Evolutionary conservation across 1,284 basidiomycete genomes (phyloP), one percentile per base, ranked within the genome.

Genomic region (Apiotrichum brassicae): DNA sequence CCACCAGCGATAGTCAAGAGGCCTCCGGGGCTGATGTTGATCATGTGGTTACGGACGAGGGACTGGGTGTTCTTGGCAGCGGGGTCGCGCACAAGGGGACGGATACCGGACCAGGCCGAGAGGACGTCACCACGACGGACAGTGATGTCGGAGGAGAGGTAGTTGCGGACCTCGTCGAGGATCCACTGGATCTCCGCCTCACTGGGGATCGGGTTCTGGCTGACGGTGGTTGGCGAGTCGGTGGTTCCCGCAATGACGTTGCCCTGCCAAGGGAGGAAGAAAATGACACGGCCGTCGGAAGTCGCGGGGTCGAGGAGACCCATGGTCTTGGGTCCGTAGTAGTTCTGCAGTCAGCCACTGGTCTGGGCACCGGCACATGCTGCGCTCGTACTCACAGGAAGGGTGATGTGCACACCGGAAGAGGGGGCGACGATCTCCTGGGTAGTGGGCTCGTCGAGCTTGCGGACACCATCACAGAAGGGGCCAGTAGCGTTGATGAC

Each of bases 241-340:
- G 94, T 98, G 6, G 94, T 97, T 23, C 93, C 94, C 3, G 94
- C 94, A 57, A 98, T 94, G 42, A 92, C 93, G 75, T 88, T 90
- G 20, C 94, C 94, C 75, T 97, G 87, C 94, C 94, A 98, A 0
- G 94, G 94, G 19, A 98, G 80, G 82, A 97, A 97, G 80, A 97
- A 98, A 68, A 97, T 94, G 53, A 98, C 93, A 39, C 94, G 85
- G 1, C 94, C 94, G 62, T 98, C 94, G 0, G 87, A 92, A 8
- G 94, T 97, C 11, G 88, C 80, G 0, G 94, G 94, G 74, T 98
- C 94, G 47, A 98, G 82, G 7, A 98, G 80, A 43, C 93, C 94
- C 87, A 97, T 97, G 51, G 82, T 87, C 44, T 89, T 84, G 3
- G 94, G 93, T 7, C 90, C 89, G 68, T 95, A 97, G 77, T 97